Base-by-base conservation (phyloP, 75 land plant species). In the Cunninghamia lanceolata region DNA sequence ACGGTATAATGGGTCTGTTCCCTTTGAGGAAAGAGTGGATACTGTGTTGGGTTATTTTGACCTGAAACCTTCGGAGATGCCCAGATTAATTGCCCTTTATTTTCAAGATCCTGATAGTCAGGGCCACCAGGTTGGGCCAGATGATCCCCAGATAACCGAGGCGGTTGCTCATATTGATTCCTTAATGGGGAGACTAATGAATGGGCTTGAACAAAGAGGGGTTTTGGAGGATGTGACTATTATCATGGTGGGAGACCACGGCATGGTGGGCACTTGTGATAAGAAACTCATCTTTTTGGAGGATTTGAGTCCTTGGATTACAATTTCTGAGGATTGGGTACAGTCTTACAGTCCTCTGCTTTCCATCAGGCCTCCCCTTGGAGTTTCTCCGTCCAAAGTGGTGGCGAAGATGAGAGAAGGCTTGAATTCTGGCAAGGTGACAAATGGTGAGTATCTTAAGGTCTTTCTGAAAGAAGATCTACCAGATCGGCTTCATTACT, bases 231-330 rank as follows among this genome's bases (percentile, higher is more conserved):
- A 96, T 87, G 97, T 96, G 40, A 92, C 86, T 7, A 87, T 95
- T 25, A 95, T 95, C 34, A 39, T 96, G 86, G 91, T 96, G 35
- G 93, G 98, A 34, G 98, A 96, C 88, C 98, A 96, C 86, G 98
- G 98, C 25, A 96, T 96, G 96, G 96, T 96, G 5, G 98, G 94
- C 2, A 96, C 92, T 36, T 96, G 98, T 85, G 96, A 94, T 84
- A 89, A 90, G 71, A 96, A 95, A 87, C 82, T 96, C 66, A 88
- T 96, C 28, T 95, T 88, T 82, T 84, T 96, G 4, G 95, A 96
- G 42, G 96, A 95, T 84, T 86, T 96, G 83, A 87, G 85, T 4
- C 94, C 92, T 13, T 93, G 95, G 93, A 88, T 93, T 39, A 83
- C 84, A 36, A 88, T 96, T 76, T 90, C 90, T 1, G 14, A 30